Conservation (phyloP, 1,139 yeast genomes). For the Saccharomyces pastorianus region DNA sequence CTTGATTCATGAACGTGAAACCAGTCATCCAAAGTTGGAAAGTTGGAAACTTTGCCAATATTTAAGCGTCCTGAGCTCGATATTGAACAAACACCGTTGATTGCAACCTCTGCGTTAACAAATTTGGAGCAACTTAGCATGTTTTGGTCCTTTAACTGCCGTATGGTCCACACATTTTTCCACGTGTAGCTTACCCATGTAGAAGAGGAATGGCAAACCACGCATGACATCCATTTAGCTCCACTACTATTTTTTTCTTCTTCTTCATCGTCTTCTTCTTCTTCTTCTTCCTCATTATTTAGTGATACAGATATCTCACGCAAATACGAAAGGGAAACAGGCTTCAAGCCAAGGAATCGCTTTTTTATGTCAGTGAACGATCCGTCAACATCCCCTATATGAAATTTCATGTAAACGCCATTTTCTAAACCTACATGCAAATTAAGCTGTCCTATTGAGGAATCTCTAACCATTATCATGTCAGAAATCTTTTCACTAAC, state of each 20-base stretch:
- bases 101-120: slow-evolving; percentile 16
- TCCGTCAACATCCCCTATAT: slow-evolving; percentile 53
- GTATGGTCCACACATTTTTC: slow-evolving; percentile 13
- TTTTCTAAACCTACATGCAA: slow-evolving; percentile 75
- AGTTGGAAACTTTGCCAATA: slow-evolving; percentile 23
- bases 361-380: slow-evolving; percentile 57
- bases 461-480: neutral
- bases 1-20: slow-evolving; percentile 11
- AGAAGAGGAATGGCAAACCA: slow-evolving; percentile 18
- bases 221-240: slow-evolving; percentile 9
- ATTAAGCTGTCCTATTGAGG: slow-evolving; percentile 19
- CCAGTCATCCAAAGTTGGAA: slow-evolving; percentile 19
- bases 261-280: slow-evolving; percentile 17
- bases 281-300: slow-evolving; percentile 28
- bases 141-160: slow-evolving; percentile 16
- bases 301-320: slow-evolving; percentile 12
- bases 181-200: slow-evolving; percentile 27
- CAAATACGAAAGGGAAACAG: slow-evolving; percentile 43
- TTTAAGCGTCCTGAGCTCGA: slow-evolving; percentile 22
- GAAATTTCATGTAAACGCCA: slow-evolving; percentile 69
- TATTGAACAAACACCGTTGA: slow-evolving; percentile 27
- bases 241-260: slow-evolving; percentile 7
- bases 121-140: slow-evolving; percentile 16
- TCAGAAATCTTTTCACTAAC: neutral
- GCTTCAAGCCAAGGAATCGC: slow-evolving; percentile 65